Conservation (phyloP, 306 rosid species). For the Pyrus bretschneideri region DNA sequence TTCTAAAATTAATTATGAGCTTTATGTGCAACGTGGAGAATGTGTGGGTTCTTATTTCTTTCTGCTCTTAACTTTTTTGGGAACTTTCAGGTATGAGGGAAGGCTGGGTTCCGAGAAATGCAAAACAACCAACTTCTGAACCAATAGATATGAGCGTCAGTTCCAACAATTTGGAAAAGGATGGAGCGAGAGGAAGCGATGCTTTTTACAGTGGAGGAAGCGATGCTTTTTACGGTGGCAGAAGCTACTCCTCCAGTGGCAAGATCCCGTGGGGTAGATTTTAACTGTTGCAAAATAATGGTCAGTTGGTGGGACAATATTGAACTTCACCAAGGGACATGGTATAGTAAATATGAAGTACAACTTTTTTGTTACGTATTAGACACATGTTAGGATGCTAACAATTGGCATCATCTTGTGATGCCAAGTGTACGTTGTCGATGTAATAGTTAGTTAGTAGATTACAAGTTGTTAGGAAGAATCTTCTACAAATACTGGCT, state of each 20-base stretch:
- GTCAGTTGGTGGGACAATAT: no score
- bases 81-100: conserved; percentile 60
- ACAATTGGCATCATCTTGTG: no score
- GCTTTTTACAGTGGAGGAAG: conserved; percentile 14
- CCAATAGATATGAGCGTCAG: conserved; percentile 24
- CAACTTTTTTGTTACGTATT: no score
- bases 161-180: conserved; percentile 17
- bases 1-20: conserved; percentile 18
- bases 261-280: conserved; percentile 43
- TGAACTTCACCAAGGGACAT: no score
- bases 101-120: conserved; percentile 39
- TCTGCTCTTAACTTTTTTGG: conserved; percentile 20
- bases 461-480: no score
- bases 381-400: no score
- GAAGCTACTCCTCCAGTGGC: conserved; percentile 21
- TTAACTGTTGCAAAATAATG: neutral
- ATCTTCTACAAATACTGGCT: no score
- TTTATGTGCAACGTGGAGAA: conserved; percentile 4
- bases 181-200: conserved; percentile 51
- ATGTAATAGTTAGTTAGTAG: no score
- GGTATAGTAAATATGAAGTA: no score
- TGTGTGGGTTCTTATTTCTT: conserved; percentile 9
- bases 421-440: no score
- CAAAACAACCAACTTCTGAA: conserved; percentile 23
- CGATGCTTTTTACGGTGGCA: conserved; percentile 5